Conservation (phyloP, 2,329 filamentous ascomycete genomes). For the Trichoderma simmonsii region DNA sequence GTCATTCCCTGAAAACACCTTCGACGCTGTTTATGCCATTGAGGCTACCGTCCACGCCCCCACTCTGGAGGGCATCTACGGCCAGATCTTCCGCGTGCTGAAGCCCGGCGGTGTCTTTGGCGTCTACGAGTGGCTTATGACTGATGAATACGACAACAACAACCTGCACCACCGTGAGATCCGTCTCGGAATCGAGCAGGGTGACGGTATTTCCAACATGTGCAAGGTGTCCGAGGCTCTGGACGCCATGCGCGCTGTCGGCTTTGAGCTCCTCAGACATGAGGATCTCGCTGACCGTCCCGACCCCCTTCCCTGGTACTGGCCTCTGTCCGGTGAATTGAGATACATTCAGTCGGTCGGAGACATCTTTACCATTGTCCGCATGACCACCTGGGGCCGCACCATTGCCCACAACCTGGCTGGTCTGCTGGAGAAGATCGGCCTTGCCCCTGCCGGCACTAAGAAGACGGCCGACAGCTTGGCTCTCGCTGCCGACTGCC, state of each 20-base stretch:
- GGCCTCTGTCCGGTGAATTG: slow-evolving; percentile 50
- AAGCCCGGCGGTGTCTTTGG: slow-evolving; percentile 94
- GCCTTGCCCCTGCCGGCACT: slow-evolving; percentile 75
- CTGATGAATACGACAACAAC: slow-evolving; percentile 83
- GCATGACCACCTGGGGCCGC: slow-evolving; percentile 86
- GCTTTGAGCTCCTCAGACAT: slow-evolving; percentile 66
- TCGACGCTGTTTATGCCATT: slow-evolving; percentile 92
- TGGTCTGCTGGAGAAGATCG: slow-evolving; percentile 69
- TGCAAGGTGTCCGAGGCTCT: slow-evolving; percentile 76
- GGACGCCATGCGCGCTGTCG: slow-evolving; percentile 75
- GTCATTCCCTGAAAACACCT: slow-evolving; percentile 81
- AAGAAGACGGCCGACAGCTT: slow-evolving; percentile 94
- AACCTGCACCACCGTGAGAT: slow-evolving; percentile 81
- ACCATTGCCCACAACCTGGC: slow-evolving; percentile 72
- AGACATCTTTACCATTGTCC: slow-evolving; percentile 78
- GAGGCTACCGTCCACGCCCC: slow-evolving; percentile 93
- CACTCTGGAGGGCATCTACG: slow-evolving; percentile 81
- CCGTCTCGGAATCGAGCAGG: slow-evolving; percentile 85
- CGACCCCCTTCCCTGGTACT: slow-evolving; percentile 18
- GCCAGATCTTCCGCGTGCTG: slow-evolving; percentile 83
- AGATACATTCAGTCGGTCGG: slow-evolving; percentile 75
- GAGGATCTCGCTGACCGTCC: slow-evolving; percentile 56
- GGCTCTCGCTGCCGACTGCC: slow-evolving; percentile 73
- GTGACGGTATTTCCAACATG: slow-evolving; percentile 94
- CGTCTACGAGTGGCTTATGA: slow-evolving; percentile 98